Conservation (phyloP, 2,329 filamentous ascomycete species). For the Microdochium trichocladiopsis region DNA sequence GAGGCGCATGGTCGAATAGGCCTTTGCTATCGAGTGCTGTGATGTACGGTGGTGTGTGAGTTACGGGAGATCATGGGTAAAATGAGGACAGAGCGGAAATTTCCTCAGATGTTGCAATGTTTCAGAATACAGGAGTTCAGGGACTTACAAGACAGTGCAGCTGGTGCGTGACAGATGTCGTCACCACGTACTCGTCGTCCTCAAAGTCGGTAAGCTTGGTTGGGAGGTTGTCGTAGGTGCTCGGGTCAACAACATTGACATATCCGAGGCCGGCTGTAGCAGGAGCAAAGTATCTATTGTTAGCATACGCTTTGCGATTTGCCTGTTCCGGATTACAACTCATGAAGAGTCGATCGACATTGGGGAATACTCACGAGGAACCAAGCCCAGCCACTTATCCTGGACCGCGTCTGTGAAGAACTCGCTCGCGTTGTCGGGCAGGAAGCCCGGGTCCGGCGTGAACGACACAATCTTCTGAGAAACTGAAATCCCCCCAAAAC, state of each 20-base stretch:
- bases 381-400: constrained; percentile 28
- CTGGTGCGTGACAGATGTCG: constrained; percentile 35
- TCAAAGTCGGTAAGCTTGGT: constrained; percentile 20
- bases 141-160: constrained; percentile 32
- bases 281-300: too few relatives aligned
- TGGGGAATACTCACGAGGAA: constrained; percentile 23
- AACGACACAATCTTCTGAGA: constrained; percentile 30
- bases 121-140: too few relatives aligned
- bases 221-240: constrained; percentile 27
- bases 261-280: constrained; percentile 30
- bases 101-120: too few relatives aligned
- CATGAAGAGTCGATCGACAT: too few relatives aligned
- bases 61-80: neutral
- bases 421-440: constrained; percentile 28
- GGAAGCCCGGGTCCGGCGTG: constrained; percentile 24
- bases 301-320: neutral
- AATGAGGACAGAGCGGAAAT: neutral
- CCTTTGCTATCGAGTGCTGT: constrained; percentile 27
- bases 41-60: neutral
- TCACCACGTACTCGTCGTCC: constrained; percentile 26
- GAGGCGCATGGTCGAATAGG: constrained; percentile 22
- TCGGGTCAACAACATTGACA: constrained; percentile 24
- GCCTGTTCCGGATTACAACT: neutral
- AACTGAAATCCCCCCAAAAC: constrained; percentile 13
- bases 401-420: constrained; percentile 26